Percentiles rank a stretch among this genome's conserved stretches.
Evolutionary conservation across 139 green algal genomes (phyloP).

Genomic region (Chlamydomonas sp.): DNA sequence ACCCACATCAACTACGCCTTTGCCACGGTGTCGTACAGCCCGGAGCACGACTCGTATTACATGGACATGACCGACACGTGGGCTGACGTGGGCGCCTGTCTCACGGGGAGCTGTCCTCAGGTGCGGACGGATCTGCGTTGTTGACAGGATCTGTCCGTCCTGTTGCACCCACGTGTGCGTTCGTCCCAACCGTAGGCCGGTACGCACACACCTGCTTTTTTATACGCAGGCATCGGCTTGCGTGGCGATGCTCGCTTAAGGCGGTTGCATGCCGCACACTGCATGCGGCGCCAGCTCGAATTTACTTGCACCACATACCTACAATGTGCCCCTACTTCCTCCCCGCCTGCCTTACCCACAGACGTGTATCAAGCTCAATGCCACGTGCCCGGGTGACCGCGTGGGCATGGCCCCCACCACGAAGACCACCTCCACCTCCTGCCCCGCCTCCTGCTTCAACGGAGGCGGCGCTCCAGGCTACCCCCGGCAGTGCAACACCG

Average conservation of each 20-base stretch:
- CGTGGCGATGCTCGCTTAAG: too few relatives aligned
- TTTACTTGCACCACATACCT: too few relatives aligned
- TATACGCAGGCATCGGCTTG: too few relatives aligned
- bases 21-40: not conserved
- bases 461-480: not conserved
- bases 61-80: conserved; percentile 18
- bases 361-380: not conserved
- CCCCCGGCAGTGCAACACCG: conserved; percentile 16
- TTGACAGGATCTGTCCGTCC: too few relatives aligned
- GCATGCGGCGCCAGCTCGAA: too few relatives aligned
- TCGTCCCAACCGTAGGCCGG: too few relatives aligned
- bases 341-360: not conserved
- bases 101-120: not conserved
- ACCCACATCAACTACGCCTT: conserved; percentile 31
- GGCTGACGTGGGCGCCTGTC: conserved; percentile 12
- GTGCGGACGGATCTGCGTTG: not conserved
- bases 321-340: too few relatives aligned
- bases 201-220: too few relatives aligned
- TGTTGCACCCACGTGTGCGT: too few relatives aligned
- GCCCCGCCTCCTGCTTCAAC: conserved; percentile 10
- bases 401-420: not conserved
- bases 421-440: not conserved
- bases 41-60: conserved; percentile 6
- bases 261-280: too few relatives aligned
- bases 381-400: not conserved